Evolutionary conservation across 345 rosid species (phyloP), one percentile per base, ranked within the genome.

Genomic region (Fremontodendron californicum): DNA sequence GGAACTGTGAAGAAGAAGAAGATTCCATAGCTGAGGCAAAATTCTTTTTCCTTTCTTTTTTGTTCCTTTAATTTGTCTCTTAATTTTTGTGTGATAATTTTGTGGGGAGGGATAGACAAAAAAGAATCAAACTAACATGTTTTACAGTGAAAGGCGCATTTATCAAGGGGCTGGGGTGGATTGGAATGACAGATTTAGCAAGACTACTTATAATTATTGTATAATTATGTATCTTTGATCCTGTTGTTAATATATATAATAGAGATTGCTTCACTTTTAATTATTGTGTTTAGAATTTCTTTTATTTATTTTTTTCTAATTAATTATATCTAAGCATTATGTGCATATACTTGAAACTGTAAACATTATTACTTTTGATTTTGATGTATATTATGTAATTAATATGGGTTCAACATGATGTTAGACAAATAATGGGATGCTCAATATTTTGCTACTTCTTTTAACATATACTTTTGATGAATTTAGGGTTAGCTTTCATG

Each of bases 71-170:
- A 7, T 35, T 33, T 62, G n/a, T n/a, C 62, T 9, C 18, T 62
- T 40, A 60, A 65, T n/a, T 33, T 64, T 31, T 65, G 67, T 54
- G 48, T 39, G 76, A 49, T 73, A 71, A 67, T 80, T 66, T 66
- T 76, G 40, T 75, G 78, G 77, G 57, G 46, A 77, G 79, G 49
- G 67, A 13, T 62, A 76, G 66, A 46, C n/a, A 67, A 76, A 70
- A 76, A 45, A 73, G 76, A 73, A 76, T 57, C 73, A 78, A 76
- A 82, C 86, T 81, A 79, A 81, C 86, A 68, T 29, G 81, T 77
- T 45, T 25, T 68, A 68, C 52, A 31, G 16, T 46, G 58, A 70
- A 46, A 49, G 46, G 29, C 11, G 23, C 35, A 64, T 29, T 16
- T 48, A 48, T 16, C 57, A 29, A 46, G 55, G n/a, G 43, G 40